Conservation (phyloP, 1,139 yeast genomes). For the Candida pseudoviswanathii region DNA sequence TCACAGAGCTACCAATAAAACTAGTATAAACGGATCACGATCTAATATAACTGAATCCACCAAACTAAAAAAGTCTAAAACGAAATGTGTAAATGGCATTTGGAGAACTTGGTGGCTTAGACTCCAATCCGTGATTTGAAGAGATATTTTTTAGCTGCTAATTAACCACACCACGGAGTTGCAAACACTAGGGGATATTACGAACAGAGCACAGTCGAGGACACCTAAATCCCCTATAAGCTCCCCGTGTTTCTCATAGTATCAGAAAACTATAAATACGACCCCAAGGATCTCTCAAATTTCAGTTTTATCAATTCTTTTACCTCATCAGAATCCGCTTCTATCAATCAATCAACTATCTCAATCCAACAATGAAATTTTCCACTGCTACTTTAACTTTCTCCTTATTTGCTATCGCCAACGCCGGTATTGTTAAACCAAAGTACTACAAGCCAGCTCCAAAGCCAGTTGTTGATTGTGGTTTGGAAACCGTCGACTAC, state of each 20-base stretch:
- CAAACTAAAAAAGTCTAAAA: no score
- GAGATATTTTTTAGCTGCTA: neutral
- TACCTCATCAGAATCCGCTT: constrained; percentile 1
- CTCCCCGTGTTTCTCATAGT: neutral
- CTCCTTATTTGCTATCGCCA: constrained; percentile 1
- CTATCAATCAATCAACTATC: neutral
- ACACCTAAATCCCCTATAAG: neutral
- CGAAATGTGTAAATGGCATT: neutral
- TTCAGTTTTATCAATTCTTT: neutral
- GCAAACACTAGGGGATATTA: no score
- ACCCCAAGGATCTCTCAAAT: neutral
- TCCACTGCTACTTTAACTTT: constrained; percentile 3
- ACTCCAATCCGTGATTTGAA: neutral
- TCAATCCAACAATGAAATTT: constrained; percentile 5
- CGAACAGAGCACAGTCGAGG: no score
- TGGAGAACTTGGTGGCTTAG: neutral
- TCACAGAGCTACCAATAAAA: neutral
- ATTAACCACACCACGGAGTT: neutral
- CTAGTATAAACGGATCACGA: no score
- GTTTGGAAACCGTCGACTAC: constrained; percentile 7
- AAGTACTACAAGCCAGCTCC: constrained; percentile 2
- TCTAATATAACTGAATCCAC: no score
- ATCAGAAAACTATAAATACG: constrained; percentile 2
- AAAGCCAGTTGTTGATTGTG: neutral
- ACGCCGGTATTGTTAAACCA: constrained; percentile 3